Percentiles rank a stretch among this genome's conserved stretches.
phyloP scores from a whole-genome alignment of 768 basidiomycete species.

The Hirschioporus abietinus region DNA sequence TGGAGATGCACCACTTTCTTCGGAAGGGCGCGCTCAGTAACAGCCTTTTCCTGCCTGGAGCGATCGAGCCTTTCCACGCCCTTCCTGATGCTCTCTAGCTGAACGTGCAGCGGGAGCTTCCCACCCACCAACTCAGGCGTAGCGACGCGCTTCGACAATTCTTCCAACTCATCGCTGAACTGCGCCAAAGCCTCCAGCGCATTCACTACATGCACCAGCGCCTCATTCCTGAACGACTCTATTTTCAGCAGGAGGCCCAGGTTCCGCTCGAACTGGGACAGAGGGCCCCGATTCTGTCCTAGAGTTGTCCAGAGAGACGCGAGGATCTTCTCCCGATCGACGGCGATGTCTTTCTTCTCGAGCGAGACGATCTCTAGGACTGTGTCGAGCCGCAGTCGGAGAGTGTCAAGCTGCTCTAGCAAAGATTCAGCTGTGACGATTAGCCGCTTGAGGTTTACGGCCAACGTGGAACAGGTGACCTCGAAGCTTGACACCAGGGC shows the following conservation, averaged over 20 bases:
- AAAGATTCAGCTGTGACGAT: background rate
- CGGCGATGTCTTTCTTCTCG: background rate
- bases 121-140: background rate
- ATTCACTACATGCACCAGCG: background rate
- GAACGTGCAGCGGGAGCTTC: background rate
- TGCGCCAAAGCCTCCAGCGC: background rate
- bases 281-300: background rate
- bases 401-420: background rate
- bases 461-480: background rate
- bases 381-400: background rate
- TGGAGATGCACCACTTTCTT: background rate
- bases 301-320: background rate
- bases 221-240: background rate
- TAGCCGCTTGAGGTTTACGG: background rate
- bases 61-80: background rate
- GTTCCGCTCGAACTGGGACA: background rate
- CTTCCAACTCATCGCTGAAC: background rate
- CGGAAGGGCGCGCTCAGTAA: background rate
- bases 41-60: background rate
- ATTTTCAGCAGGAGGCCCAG: background rate
- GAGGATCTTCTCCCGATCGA: background rate
- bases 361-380: background rate
- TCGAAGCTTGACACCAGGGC: background rate
- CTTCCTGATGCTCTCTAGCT: background rate
- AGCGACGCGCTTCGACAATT: background rate